Base-by-base conservation (phyloP, 345 rosid genomes). In the Dipteronia dyeriana region DNA sequence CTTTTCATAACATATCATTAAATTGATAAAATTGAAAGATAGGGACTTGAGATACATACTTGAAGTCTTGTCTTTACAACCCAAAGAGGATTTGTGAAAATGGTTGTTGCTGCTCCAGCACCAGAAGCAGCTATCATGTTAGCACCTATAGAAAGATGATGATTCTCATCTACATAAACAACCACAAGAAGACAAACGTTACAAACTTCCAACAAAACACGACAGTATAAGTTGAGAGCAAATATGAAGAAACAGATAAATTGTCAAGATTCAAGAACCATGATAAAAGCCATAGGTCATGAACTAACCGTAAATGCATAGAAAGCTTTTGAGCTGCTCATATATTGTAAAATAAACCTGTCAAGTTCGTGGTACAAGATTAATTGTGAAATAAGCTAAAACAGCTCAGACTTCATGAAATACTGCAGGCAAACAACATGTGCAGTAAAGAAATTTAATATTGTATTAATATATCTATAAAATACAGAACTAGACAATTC, bases 51-150 rank as follows among this genome's bases (percentile, higher is more conserved):
- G 11, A 71, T 26, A 79, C 87, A 1, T 72, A 94, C 95, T 84
- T 94, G 98, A 76, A 90, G 93, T 81, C 98, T 84, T 76, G 97
- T 91, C 88, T 93, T 93, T 76, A 93, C 98, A 84, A 91, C 98
- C 98, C 98, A 94, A 78, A 92, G 94, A 81, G 98, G 96, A 82
- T 91, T 93, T 8, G 94, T 93, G 59, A 82, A 86, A 69, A 91
- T 86, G 19, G 95, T 85, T 66, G 98, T 93, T 10, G 89, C 92
- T 80, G 90, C 98, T 38, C 98, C 95, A 82, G 96, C 98, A 78
- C 92, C 97, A 77, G 92, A 83, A 65, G 98, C 96, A 88, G 94
- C 98, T 53, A 90, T 81, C 87, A 94, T 77, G 74, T 91, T 93
- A 71, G 92, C 91, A 77, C 96, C 94, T 43, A 93, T 69, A 23